Conservation (phyloP, 441 rosid species). For the Breynia disticha region DNA sequence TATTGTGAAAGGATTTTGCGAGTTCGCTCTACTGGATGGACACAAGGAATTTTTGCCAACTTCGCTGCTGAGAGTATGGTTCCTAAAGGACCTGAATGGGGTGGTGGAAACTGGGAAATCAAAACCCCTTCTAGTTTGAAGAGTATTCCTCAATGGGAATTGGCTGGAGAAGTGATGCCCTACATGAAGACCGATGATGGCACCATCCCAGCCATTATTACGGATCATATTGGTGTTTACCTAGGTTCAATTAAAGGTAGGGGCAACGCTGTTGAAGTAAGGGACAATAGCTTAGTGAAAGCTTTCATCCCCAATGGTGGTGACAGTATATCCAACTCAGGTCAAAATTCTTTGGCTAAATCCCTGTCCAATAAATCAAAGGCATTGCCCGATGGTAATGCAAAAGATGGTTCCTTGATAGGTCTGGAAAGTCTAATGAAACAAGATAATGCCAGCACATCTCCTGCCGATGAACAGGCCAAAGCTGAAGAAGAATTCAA, state of each 20-base stretch:
- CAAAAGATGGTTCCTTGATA: constrained; percentile 51
- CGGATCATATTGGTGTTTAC: constrained; percentile 91
- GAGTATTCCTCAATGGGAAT: constrained; percentile 84
- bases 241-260: constrained; percentile 90
- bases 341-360: constrained; percentile 32
- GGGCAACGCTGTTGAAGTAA: constrained; percentile 82
- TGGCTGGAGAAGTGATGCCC: constrained; percentile 97
- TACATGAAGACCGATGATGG: constrained; percentile 97
- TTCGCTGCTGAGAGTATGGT: constrained; percentile 99
- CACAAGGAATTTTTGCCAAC: constrained; percentile 96
- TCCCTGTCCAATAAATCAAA: constrained; percentile 32
- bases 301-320: constrained; percentile 45
- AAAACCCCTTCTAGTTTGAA: constrained; percentile 78
- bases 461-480: constrained; percentile 72
- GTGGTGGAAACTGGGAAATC: constrained; percentile 99
- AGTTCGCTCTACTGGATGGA: constrained; percentile 91
- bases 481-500: constrained; percentile 98
- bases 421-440: constrained; percentile 71
- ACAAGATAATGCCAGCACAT: constrained; percentile 25
- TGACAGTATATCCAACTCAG: constrained; percentile 37
- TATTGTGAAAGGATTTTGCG: constrained; percentile 90
- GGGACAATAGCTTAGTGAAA: constrained; percentile 74
- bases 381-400: constrained; percentile 38
- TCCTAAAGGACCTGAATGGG: constrained; percentile 99
- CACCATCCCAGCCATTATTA: constrained; percentile 72